Evolutionary conservation across 2,329 filamentous ascomycete genomes (phyloP).

Genomic region (Aspergillus sp.): DNA sequence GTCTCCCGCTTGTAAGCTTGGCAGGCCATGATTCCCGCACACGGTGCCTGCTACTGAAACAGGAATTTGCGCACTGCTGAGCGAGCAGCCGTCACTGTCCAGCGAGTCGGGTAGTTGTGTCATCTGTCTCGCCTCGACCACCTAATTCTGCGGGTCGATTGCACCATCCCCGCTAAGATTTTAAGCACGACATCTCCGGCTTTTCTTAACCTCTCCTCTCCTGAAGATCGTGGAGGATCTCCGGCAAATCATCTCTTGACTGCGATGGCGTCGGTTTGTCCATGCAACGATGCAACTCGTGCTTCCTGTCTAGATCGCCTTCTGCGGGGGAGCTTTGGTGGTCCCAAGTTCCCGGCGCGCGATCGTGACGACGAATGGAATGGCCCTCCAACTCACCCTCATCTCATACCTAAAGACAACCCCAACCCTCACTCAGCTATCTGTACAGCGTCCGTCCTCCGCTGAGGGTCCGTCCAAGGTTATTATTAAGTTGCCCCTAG

Average conservation of each 20-base stretch:
- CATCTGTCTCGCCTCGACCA: too few relatives aligned
- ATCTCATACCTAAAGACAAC: too few relatives aligned
- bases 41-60: too few relatives aligned
- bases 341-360: too few relatives aligned
- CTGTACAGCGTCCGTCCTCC: not conserved
- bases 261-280: not conserved
- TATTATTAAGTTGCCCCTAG: not conserved
- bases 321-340: not conserved
- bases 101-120: too few relatives aligned
- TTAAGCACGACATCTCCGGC: slow-evolving; percentile 14
- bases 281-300: not conserved
- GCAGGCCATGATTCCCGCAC: not conserved
- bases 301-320: not conserved
- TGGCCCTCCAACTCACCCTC: too few relatives aligned
- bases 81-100: too few relatives aligned
- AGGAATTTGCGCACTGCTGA: too few relatives aligned
- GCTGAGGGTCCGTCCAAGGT: not conserved
- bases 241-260: slow-evolving; percentile 1
- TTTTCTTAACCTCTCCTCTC: slow-evolving; percentile 5
- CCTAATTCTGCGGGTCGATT: slow-evolving; percentile 18
- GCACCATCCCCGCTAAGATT: slow-evolving; percentile 17
- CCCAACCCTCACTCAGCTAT: too few relatives aligned
- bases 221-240: slow-evolving; percentile 12
- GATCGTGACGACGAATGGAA: too few relatives aligned
- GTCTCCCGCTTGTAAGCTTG: slow-evolving; percentile 5